Percentiles rank a stretch among this genome's conserved stretches.
Conservation (phyloP, 495 filamentous ascomycete species). For the Aspergillus incahuasiensis region DNA sequence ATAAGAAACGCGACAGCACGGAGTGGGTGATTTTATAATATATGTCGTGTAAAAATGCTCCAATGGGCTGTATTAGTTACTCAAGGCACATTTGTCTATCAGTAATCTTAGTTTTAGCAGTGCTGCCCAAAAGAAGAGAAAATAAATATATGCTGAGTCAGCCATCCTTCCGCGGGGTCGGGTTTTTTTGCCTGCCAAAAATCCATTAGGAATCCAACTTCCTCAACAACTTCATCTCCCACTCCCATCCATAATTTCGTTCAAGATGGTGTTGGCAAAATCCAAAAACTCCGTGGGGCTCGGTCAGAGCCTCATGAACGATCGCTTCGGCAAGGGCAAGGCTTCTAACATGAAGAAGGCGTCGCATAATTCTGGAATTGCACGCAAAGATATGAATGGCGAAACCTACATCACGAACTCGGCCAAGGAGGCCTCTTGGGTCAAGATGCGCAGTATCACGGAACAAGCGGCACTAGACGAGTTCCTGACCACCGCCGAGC, state of each 20-base stretch:
- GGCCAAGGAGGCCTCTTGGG: constrained; percentile 43
- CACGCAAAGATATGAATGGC: constrained; percentile 40
- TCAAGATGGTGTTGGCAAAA: constrained; percentile 86
- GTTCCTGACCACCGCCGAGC: constrained; percentile 79
- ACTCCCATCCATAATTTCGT: constrained; percentile 11
- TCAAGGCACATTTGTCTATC: background rate
- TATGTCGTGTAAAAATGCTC: no score
- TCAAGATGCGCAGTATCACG: constrained; percentile 96
- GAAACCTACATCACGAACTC: constrained; percentile 48
- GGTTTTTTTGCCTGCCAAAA: constrained; percentile 20
- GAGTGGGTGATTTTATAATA: no score
- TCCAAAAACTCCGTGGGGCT: constrained; percentile 93
- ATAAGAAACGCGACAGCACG: background rate
- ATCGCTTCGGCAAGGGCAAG: constrained; percentile 87
- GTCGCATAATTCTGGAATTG: constrained; percentile 56
- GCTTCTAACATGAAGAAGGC: constrained; percentile 63
- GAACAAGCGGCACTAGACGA: constrained; percentile 94
- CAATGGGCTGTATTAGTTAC: no score
- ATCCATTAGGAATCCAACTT: constrained; percentile 19
- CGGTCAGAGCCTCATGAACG: constrained; percentile 88
- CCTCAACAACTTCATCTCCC: constrained; percentile 16
- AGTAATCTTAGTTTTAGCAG: background rate
- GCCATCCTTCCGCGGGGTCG: constrained; percentile 26
- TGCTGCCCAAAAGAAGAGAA: background rate
- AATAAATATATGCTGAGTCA: constrained; percentile 9